Conservation (phyloP, 192 early-diverging fungal genomes). For the Linnemannia zychae region DNA sequence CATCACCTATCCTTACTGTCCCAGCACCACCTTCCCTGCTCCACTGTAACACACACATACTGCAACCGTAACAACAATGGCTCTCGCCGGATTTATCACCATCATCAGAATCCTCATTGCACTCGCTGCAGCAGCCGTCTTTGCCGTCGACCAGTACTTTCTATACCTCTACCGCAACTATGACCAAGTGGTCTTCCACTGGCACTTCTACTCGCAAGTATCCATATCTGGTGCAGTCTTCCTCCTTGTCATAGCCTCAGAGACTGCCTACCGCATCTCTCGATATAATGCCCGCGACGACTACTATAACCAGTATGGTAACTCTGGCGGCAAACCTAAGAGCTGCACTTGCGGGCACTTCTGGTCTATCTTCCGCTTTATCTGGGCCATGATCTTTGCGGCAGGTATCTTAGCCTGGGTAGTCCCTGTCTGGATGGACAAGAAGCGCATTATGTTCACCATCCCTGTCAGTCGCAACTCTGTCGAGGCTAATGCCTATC, state of each 20-base stretch:
- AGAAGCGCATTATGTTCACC: slow-evolving; percentile 20
- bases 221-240: slow-evolving; percentile 13
- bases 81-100: slow-evolving; percentile 11
- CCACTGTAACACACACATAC: not conserved
- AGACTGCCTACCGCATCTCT: slow-evolving; percentile 10
- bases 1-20: too few species aligned
- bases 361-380: slow-evolving; percentile 20
- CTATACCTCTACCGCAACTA: slow-evolving; percentile 20
- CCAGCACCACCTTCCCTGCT: not conserved
- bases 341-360: not conserved
- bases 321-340: not conserved
- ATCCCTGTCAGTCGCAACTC: slow-evolving; percentile 25
- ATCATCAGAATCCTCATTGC: slow-evolving; percentile 10
- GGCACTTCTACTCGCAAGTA: slow-evolving; percentile 13
- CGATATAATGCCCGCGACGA: not conserved
- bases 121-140: not conserved
- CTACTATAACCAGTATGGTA: not conserved
- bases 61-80: slow-evolving; percentile 8
- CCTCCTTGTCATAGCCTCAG: slow-evolving; percentile 18
- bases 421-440: not conserved
- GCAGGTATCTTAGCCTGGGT: slow-evolving; percentile 7
- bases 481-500: not conserved
- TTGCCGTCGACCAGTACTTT: slow-evolving; percentile 31
- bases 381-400: not conserved
- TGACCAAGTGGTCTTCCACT: slow-evolving; percentile 18